Evolutionary conservation across 1,139 yeast genomes (phyloP), one percentile per base, ranked within the genome.

Genomic region (Casaregolazyma lundiana): DNA sequence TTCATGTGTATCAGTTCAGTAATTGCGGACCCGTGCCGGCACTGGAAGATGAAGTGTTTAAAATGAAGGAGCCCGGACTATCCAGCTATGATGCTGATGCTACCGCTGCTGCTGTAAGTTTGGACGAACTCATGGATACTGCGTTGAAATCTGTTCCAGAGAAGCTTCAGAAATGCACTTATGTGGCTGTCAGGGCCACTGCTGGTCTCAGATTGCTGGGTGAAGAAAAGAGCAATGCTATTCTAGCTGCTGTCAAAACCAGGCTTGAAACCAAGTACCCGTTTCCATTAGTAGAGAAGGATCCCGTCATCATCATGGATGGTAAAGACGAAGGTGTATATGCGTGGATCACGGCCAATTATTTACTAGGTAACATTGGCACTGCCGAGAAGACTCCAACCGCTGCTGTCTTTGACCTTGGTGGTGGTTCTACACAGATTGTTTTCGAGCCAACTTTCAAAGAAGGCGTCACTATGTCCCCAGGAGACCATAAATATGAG

Each of bases 261-360:
- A 95, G 88, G 63, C 72, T 92, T 52, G 87, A 84, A 61, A 68
- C 70, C 1, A 81, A 86, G 54, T 92, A 79, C 65, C 97, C 97
- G 44, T 94, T 92, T 71, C 84, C 96, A 1, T 89, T 92, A 37
- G 95, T 89, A 41, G 77, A 75, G 7, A 26, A 42, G 16, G 85
- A 87, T 50, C 97, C 97, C 49, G 76, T 92, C 49, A 76, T 90
- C 8, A 84, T 92, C 59, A 90, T 92, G 97, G 92, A 86, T 49
- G 98, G 98, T 56, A 83, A 80, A 52, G 96, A 90, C 59, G 98
- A 92, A 71, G 99, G 98, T 64, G 97, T 92, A n/a, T 92, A 80
- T 61, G 98, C 98, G 1, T 92, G 99, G 99, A 84, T 92, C 64
- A 92, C 98, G 34, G 83, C 97, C 45, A 92, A 92, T 71, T 92